These are phyloP conservation scores for Geranium incanum DNA, from an alignment of 441 rosid genomes.

Conservation along the genomic window DNA sequence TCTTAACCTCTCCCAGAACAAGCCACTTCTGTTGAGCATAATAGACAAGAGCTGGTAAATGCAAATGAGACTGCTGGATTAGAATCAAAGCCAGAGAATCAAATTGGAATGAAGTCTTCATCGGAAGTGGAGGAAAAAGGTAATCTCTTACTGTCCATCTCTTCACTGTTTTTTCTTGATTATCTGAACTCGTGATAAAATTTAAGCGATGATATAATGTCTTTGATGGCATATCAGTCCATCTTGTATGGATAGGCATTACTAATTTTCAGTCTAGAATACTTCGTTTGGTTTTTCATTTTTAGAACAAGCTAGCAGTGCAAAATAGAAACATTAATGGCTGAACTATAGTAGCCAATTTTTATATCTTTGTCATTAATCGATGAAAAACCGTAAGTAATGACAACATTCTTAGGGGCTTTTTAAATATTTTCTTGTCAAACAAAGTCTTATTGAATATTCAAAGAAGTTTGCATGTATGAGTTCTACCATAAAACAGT, in stretches of 20 bases:
- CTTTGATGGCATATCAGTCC: neutral
- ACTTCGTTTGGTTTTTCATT: neutral
- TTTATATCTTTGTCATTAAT: too few species aligned
- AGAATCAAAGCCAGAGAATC: conserved; percentile 24
- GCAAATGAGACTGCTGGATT: conserved; percentile 24
- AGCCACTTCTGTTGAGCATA: conserved; percentile 31
- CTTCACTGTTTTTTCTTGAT: neutral
- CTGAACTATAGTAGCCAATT: neutral
- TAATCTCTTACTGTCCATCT: conserved; percentile 15
- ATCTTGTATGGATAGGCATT: neutral
- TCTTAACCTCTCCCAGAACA: conserved; percentile 44
- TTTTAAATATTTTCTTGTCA: too few species aligned
- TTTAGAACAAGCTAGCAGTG: neutral
- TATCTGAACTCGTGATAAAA: neutral
- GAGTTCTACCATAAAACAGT: too few species aligned
- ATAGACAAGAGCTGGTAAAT: conserved; percentile 28
- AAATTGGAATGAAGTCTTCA: conserved; percentile 24
- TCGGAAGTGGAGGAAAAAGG: conserved; percentile 34
- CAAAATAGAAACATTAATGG: neutral
- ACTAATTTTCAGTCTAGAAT: neutral
- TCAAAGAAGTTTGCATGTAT: too few species aligned
- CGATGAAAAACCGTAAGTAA: too few species aligned
- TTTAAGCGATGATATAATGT: neutral
- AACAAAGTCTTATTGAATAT: too few species aligned
- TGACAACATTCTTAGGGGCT: too few species aligned